A percentile compares a stretch with the other conserved stretches of the same genome.
Evolutionary conservation across 768 basidiomycete species (phyloP).

Genomic region (Calocybe indica): DNA sequence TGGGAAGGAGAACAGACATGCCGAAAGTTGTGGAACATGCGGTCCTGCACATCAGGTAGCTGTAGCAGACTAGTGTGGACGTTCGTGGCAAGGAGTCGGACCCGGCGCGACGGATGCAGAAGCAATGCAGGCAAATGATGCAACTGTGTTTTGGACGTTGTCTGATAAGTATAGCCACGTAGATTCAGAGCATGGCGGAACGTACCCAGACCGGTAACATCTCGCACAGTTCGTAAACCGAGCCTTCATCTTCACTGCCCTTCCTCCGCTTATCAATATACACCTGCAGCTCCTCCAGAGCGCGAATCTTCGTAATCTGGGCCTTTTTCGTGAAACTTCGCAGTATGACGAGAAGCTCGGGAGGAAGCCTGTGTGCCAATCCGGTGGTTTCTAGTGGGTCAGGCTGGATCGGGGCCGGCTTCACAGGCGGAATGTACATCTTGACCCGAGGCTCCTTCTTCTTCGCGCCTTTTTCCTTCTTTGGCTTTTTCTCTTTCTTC

Average conservation of each 20-base stretch:
- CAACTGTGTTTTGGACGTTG: slow-evolving; percentile 44
- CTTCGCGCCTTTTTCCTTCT: slow-evolving; percentile 49
- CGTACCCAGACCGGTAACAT: slow-evolving; percentile 89
- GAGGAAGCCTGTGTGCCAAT: slow-evolving; percentile 64
- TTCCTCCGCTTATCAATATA: slow-evolving; percentile 57
- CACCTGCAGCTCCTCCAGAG: slow-evolving; percentile 75
- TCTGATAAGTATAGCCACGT: not conserved
- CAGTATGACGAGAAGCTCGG: slow-evolving; percentile 79
- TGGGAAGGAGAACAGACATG: slow-evolving; percentile 44
- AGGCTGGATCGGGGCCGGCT: slow-evolving; percentile 63
- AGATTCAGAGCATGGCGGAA: not conserved
- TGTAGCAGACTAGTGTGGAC: slow-evolving; percentile 64
- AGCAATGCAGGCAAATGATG: slow-evolving; percentile 84
- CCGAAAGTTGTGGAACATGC: slow-evolving; percentile 43
- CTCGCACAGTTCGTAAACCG: slow-evolving; percentile 38
- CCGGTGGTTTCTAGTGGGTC: slow-evolving; percentile 88
- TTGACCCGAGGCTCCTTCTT: slow-evolving; percentile 78
- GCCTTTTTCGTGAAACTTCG: slow-evolving; percentile 87
- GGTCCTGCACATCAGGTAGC: slow-evolving; percentile 40
- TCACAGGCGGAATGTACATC: slow-evolving; percentile 81
- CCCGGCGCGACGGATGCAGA: slow-evolving; percentile 72
- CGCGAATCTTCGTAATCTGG: slow-evolving; percentile 73
- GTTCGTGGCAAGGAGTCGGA: slow-evolving; percentile 54
- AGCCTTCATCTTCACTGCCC: slow-evolving; percentile 34
- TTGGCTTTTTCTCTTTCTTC: slow-evolving; percentile 41